Conservation (phyloP, 192 early-diverging fungal genomes). For the Coemansia sp. region DNA sequence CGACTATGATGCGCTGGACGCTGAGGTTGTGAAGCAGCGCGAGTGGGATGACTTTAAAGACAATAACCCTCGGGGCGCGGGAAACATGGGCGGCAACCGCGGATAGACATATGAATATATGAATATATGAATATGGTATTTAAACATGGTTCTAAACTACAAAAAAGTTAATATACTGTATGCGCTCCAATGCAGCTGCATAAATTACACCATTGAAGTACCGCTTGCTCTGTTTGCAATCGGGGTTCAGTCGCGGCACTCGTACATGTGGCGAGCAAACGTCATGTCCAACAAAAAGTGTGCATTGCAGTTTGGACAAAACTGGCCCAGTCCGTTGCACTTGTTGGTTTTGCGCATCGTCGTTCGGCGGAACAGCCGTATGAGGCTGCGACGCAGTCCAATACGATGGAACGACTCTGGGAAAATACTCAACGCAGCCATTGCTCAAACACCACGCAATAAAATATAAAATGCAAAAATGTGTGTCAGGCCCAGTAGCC, state of each 20-base stretch:
- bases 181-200: too few relatives aligned
- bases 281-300: conserved; percentile 52
- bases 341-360: conserved; percentile 33
- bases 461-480: too few relatives aligned
- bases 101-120: too few relatives aligned
- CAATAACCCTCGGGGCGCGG: conserved; percentile 68
- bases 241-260: conserved; percentile 19
- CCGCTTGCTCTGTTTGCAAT: too few relatives aligned
- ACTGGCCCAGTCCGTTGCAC: conserved; percentile 45
- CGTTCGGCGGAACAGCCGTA: conserved; percentile 41
- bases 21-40: conserved; percentile 79
- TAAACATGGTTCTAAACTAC: not conserved
- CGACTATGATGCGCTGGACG: conserved; percentile 75
- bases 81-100: conserved; percentile 56
- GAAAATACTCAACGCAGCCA: conserved; percentile 40
- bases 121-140: not conserved
- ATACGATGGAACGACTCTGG: conserved; percentile 39
- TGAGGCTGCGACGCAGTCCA: conserved; percentile 42
- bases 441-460: not conserved
- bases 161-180: not conserved
- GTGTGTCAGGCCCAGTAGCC: too few relatives aligned
- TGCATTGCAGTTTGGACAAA: conserved; percentile 49
- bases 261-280: conserved; percentile 50
- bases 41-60: conserved; percentile 93
- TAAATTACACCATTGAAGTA: too few relatives aligned